Evolutionary conservation across 208 protist species (phyloP).

Genomic region (Trypanosoma vivax): DNA sequence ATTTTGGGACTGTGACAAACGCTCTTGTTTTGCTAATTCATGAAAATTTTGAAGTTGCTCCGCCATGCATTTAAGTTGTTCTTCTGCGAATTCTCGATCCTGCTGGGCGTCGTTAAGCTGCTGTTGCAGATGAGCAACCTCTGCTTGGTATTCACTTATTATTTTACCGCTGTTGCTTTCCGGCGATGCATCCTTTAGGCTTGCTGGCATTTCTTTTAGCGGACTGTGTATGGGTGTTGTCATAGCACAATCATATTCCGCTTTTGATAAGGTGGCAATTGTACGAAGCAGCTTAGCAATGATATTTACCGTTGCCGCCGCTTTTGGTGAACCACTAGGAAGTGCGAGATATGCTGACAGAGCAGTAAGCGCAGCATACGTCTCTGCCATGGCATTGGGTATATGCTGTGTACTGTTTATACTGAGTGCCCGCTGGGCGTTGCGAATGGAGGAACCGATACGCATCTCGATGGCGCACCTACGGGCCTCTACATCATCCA

Average conservation of each 20-base stretch:
- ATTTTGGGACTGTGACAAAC: too few species aligned
- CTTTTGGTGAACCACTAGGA: slow-evolving; percentile 51
- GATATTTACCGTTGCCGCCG: slow-evolving; percentile 47
- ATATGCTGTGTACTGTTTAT: slow-evolving; percentile 28
- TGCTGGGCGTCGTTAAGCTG: background rate
- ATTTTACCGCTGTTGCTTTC: too few species aligned
- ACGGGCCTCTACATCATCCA: slow-evolving; percentile 25
- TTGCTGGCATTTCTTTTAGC: too few species aligned
- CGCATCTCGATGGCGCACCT: slow-evolving; percentile 34
- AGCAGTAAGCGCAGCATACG: slow-evolving; percentile 30
- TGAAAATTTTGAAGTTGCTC: background rate
- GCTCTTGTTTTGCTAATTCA: too few species aligned
- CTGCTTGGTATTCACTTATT: too few species aligned
- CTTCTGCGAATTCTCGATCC: background rate
- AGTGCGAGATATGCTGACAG: slow-evolving; percentile 55
- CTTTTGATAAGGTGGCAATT: slow-evolving; percentile 14
- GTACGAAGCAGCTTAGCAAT: slow-evolving; percentile 58
- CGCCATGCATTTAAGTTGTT: background rate
- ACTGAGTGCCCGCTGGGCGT: slow-evolving; percentile 55
- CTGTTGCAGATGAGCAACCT: background rate
- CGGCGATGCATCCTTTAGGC: too few species aligned
- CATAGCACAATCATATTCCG: too few species aligned
- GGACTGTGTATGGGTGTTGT: too few species aligned
- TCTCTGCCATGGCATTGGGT: slow-evolving; percentile 37
- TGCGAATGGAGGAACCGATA: slow-evolving; percentile 53